Percentiles rank a stretch among this genome's conserved stretches.
phyloP scores from a whole-genome alignment of 192 early-diverging fungal genomes.

The Backusella luteola region DNA sequence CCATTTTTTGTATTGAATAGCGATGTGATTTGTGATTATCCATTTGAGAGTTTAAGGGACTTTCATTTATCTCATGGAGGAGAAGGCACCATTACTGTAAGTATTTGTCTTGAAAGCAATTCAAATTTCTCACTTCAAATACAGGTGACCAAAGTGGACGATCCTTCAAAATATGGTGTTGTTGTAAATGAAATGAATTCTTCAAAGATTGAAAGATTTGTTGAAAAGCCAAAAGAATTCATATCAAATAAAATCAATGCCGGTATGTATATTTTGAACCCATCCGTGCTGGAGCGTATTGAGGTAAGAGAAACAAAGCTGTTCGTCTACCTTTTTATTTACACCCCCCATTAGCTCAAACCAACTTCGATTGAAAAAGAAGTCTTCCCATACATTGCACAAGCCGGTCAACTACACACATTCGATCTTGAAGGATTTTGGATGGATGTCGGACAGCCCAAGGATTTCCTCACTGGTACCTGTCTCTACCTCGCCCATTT shows the following conservation, averaged over 20 bases:
- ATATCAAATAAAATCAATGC: conserved; percentile 99
- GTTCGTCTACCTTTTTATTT: neutral
- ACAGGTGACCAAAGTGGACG: conserved; percentile 91
- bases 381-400: conserved; percentile 92
- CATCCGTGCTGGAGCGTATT: conserved; percentile 89
- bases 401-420: conserved; percentile 83
- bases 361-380: conserved; percentile 99
- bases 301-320: conserved; percentile 44
- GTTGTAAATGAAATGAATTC: conserved; percentile 78
- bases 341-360: conserved; percentile 53
- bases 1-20: conserved; percentile 99
- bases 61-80: conserved; percentile 91
- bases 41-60: conserved; percentile 82
- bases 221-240: conserved; percentile 97
- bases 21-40: conserved; percentile 99
- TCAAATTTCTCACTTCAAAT: neutral
- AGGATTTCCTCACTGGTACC: conserved; percentile 95
- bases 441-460: conserved; percentile 99
- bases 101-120: neutral
- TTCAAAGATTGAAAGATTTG: conserved; percentile 87
- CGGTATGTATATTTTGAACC: conserved; percentile 98
- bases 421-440: conserved; percentile 96
- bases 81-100: conserved; percentile 92
- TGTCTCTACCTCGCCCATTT: conserved; percentile 89
- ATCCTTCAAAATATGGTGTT: conserved; percentile 99